phyloP scores from a whole-genome alignment of 139 green algal genomes.

The Zygnema circumcarinatum region DNA sequence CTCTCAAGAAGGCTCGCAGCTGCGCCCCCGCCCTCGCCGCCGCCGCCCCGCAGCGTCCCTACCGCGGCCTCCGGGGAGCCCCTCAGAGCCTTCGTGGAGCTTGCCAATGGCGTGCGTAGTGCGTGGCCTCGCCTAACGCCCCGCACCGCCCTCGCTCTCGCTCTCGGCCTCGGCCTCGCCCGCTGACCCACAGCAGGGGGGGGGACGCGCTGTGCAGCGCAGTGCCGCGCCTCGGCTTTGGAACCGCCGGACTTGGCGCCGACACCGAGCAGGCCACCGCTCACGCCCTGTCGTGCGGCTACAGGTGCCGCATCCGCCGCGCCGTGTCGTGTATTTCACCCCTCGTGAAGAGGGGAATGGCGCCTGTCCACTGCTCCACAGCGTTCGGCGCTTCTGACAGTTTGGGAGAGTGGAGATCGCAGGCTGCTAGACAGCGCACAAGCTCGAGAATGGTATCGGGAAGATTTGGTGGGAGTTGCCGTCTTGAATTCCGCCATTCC shows the following conservation, averaged over 20 bases:
- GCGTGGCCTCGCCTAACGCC: neutral
- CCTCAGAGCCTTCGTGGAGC: neutral
- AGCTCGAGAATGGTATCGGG: slow-evolving; percentile 80
- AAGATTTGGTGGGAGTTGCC: slow-evolving; percentile 76
- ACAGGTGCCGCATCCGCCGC: slow-evolving; percentile 58
- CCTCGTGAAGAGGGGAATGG: no score
- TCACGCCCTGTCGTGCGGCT: slow-evolving; percentile 70
- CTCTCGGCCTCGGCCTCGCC: neutral
- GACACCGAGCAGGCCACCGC: slow-evolving; percentile 68
- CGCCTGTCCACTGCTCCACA: no score
- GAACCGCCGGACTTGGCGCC: slow-evolving; percentile 76
- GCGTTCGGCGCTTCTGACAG: no score
- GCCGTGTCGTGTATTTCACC: no score
- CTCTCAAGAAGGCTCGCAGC: neutral
- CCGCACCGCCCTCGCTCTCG: neutral
- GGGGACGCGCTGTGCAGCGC: neutral
- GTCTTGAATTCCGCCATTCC: slow-evolving; percentile 49
- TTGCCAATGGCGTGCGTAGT: no score
- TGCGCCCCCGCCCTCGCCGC: neutral
- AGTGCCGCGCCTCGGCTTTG: slow-evolving; percentile 74
- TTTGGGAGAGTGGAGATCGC: slow-evolving; percentile 62
- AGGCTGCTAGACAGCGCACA: slow-evolving; percentile 77
- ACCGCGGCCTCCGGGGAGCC: neutral
- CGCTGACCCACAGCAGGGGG: neutral
- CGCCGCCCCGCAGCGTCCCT: neutral